phyloP scores from a whole-genome alignment of 768 basidiomycete species.

The Termitomyces sp. region DNA sequence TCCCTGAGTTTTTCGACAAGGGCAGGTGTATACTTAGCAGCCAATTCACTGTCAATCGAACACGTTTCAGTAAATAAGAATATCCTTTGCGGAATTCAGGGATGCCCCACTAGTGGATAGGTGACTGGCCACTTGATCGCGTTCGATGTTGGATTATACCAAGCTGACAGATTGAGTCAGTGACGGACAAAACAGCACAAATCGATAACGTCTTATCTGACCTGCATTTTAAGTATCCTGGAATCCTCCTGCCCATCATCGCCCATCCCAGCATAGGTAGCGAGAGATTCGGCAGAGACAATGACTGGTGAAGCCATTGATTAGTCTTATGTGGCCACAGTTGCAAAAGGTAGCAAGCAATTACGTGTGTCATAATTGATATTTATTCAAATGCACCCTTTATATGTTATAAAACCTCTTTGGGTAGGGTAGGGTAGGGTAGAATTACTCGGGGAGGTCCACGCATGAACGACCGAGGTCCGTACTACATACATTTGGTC shows the following conservation, averaged over 20 bases:
- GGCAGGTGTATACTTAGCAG: constrained; percentile 31
- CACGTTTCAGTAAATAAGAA: background rate
- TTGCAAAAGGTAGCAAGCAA: background rate
- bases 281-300: constrained; percentile 13
- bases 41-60: constrained; percentile 21
- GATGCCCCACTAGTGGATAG: constrained; percentile 15
- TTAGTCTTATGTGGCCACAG: background rate
- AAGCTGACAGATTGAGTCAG: constrained; percentile 15
- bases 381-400: background rate
- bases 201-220: background rate
- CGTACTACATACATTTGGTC: too few relatives aligned
- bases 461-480: too few relatives aligned
- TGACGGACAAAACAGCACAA: background rate
- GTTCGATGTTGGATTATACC: constrained; percentile 21
- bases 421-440: too few relatives aligned
- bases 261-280: constrained; percentile 11
- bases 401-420: background rate
- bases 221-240: constrained; percentile 17
- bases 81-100: background rate
- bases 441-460: too few relatives aligned
- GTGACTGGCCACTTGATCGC: constrained; percentile 8
- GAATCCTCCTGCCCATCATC: constrained; percentile 5
- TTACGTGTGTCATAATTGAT: background rate
- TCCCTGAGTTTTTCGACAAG: constrained; percentile 24
- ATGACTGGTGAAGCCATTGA: constrained; percentile 8